Evolutionary conservation across 2,329 filamentous ascomycete species (phyloP).

Genomic region (Hypomyces rosellus): DNA sequence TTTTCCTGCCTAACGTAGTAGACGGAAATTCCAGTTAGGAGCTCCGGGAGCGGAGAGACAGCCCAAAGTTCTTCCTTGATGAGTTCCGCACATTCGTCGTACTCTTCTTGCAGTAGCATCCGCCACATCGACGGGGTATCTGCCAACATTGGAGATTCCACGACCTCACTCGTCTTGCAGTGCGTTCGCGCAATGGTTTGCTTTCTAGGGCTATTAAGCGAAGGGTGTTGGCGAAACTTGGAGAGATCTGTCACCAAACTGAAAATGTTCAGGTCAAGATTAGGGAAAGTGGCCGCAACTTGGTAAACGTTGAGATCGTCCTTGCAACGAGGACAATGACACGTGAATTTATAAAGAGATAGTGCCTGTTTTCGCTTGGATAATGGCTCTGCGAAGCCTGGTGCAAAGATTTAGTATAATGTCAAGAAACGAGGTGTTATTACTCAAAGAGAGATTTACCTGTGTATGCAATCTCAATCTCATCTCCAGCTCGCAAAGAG

Average conservation of each 20-base stretch:
- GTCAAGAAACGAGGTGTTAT: background rate
- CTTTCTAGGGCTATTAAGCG: constrained; percentile 15
- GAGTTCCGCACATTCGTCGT: constrained; percentile 20
- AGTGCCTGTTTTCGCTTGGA: constrained; percentile 37
- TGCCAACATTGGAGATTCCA: constrained; percentile 17
- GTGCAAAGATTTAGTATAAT: background rate
- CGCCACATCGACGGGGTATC: constrained; percentile 23
- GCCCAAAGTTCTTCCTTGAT: constrained; percentile 36
- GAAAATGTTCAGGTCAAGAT: constrained; percentile 37
- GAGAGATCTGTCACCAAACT: constrained; percentile 38
- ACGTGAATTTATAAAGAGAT: constrained; percentile 46
- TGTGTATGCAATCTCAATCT: constrained; percentile 57
- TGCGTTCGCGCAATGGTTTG: constrained; percentile 13
- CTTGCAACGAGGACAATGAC: constrained; percentile 43
- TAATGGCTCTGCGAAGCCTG: constrained; percentile 44
- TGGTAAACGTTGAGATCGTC: constrained; percentile 50
- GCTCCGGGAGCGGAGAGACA: constrained; percentile 40
- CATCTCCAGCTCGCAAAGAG: constrained; percentile 44
- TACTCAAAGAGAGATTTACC: constrained; percentile 34
- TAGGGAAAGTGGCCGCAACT: constrained; percentile 33
- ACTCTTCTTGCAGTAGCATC: constrained; percentile 16
- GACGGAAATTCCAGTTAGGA: constrained; percentile 39
- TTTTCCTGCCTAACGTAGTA: constrained; percentile 38
- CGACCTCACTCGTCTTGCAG: constrained; percentile 23
- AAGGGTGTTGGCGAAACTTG: constrained; percentile 23